Base-by-base conservation (phyloP, 805 yeast genomes). In the Candida fluviatilis region DNA sequence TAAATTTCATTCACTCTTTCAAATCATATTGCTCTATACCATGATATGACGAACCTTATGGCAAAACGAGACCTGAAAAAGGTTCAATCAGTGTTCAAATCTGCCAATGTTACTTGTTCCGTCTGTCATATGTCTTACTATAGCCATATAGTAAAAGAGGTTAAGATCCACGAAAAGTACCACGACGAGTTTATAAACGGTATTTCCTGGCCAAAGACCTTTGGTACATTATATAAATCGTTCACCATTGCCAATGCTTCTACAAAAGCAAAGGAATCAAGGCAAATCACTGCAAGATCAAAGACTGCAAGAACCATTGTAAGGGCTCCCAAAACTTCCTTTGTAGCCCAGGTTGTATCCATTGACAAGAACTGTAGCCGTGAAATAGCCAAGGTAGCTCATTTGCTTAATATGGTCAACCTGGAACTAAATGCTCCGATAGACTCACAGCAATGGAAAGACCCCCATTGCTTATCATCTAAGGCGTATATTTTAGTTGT, bases 381-480 rank as follows among this genome's bases (percentile, higher is more conserved):
- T 17, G 62, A 61, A 41, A 46, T 60, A n/a, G 41, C 43, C 14
- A 55, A 55, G 31, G 55, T 53, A 3, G 57, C 54, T 25, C 45
- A 49, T 30, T 50, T 80, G 3, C 53, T 84, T 41, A 58, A 62
- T 1, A 58, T 80, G 52, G 84, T 76, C 5, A 82, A 84, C 51
- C 64, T 59, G 5, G 84, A 77, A 44, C 58, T 84, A 34, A 75
- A 71, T 55, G 88, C 90, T 0, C 82, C 68, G 0, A 35, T 31
- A 10, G 71, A 57, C 13, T 56, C 64, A 11, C 41, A 47, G 4
- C 43, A 43, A n/a, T 68, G 73, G 73, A 50, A 49, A 39, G 50
- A 50, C 17, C 31, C 31, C 5, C 31, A 38, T 2, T 36, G 41
- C 8, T 34, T 39, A 17, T 18, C 37, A 15, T 45, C 58, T 26